Evolutionary conservation across 140 eudicot species (phyloP), one percentile per base, ranked within the genome.

Genomic region (Anethum foeniculum): DNA sequence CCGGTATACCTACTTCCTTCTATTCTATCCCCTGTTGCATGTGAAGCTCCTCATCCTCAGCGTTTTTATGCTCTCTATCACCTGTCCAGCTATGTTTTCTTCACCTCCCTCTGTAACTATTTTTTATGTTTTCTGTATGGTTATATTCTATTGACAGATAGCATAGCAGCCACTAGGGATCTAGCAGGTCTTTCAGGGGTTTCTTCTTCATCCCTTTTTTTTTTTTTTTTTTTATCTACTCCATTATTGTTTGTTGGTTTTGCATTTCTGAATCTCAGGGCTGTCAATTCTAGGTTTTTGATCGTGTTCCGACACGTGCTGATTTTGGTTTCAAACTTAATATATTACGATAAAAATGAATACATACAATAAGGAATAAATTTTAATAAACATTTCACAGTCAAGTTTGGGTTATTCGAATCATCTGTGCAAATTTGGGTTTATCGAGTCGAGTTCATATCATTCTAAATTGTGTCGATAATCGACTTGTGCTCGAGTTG

Each of bases 1-100:
- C 79, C 79, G 60, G 19, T 76, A 76, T 32, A 49, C 79, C 79
- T 76, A 49, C 67, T 58, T 76, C 67, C 1, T 49, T 76, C 56
- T 75, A 46, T 75, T 46, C 65, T 7, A 27, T 76, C 79, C 46
- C 43, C 27, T 49, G 3, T 75, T 58, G 65, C 79, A 76, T 76
- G 79, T 49, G 79, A 48, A 27, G 6, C 9, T 49, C 79, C 67
- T 49, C 44, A 27, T 48, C 67, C 79, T 76, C 30, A 76, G 46
- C 79, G 11, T 15, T 76, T 49, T 14, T 30, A 47, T 51, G 79
- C 44, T 76, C 65, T 44, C 3, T 34, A 34, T 34, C n/a, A 73
- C 46, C 77, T 46, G n/a, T 58, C 79, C 67, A 52, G 11, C 67
- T 76, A 76, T 15, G 19, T 38, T 19, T 27, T 62, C 7, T 69